phyloP scores from a whole-genome alignment of 192 early-diverging fungal species.

The Backusella tuberculispora region DNA sequence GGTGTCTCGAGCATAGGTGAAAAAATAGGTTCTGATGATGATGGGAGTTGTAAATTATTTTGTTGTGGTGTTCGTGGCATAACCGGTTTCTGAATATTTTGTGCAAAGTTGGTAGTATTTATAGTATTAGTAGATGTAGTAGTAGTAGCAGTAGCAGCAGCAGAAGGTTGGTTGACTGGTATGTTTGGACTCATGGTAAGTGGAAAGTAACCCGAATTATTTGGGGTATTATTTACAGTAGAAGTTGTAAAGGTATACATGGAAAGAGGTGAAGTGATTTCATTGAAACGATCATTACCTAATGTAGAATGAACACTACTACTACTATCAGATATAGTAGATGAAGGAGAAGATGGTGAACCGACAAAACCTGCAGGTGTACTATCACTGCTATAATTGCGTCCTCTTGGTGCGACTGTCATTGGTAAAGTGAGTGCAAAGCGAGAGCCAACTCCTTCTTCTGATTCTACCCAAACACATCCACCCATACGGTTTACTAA shows the following conservation, averaged over 20 bases:
- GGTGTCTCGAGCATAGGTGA: not conserved
- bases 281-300: not conserved
- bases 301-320: constrained; percentile 20
- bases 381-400: constrained; percentile 20
- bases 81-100: not conserved
- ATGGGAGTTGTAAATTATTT: not conserved
- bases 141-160: not conserved
- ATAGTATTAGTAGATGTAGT: not conserved
- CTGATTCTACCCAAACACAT: constrained; percentile 59
- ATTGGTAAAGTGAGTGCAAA: constrained; percentile 55
- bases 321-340: constrained; percentile 34
- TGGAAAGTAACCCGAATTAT: constrained; percentile 13
- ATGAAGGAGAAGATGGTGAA: constrained; percentile 36
- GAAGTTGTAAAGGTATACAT: constrained; percentile 15
- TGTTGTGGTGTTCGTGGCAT: constrained; percentile 6
- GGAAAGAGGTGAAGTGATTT: not conserved
- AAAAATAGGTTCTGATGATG: not conserved
- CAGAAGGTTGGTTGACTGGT: not conserved
- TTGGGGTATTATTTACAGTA: not conserved
- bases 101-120: not conserved
- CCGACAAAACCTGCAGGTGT: constrained; percentile 16
- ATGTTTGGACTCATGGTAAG: not conserved
- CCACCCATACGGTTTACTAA: constrained; percentile 69
- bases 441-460: constrained; percentile 54
- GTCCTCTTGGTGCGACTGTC: constrained; percentile 20